Conservation (phyloP, 2,329 filamentous ascomycete species). For the Leptographium radiaticola region DNA sequence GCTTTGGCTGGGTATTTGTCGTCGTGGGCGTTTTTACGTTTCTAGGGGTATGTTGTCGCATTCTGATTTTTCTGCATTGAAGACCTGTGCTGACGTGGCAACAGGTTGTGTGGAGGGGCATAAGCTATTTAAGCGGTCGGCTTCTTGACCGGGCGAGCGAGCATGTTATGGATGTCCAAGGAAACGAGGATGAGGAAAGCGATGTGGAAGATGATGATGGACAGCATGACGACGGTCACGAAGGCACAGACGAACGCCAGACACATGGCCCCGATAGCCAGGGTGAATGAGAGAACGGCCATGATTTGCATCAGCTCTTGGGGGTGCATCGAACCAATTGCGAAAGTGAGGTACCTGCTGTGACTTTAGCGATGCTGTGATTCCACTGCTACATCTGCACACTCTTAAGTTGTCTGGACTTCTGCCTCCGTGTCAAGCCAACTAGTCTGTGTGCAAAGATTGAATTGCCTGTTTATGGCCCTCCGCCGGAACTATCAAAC, state of each 20-base stretch:
- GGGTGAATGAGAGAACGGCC: conserved; percentile 10
- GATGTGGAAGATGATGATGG: conserved; percentile 54
- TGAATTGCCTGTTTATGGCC: conserved; percentile 21
- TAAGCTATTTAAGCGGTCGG: conserved; percentile 58
- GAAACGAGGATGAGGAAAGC: conserved; percentile 47
- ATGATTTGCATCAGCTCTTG: not conserved
- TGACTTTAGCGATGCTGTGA: not conserved
- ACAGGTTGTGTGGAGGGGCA: conserved; percentile 69
- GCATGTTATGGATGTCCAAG: conserved; percentile 65
- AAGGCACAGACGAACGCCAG: not conserved
- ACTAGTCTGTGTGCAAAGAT: conserved; percentile 97
- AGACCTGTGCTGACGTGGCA: not conserved
- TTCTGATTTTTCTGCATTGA: not conserved
- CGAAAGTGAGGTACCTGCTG: not conserved
- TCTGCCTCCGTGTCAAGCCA: conserved; percentile 69
- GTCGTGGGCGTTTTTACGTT: conserved; percentile 71
- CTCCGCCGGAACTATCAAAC: conserved; percentile 27
- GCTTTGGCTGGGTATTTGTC: conserved; percentile 68
- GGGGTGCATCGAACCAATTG: not conserved
- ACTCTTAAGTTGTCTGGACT: conserved; percentile 92
- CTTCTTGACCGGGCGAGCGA: conserved; percentile 69
- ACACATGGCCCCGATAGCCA: not conserved
- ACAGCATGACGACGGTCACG: conserved; percentile 26
- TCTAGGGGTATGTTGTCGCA: conserved; percentile 46
- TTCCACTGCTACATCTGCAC: conserved; percentile 41